Conservation (phyloP, 2,329 filamentous ascomycete species). For the Hypoxylon sp. region DNA sequence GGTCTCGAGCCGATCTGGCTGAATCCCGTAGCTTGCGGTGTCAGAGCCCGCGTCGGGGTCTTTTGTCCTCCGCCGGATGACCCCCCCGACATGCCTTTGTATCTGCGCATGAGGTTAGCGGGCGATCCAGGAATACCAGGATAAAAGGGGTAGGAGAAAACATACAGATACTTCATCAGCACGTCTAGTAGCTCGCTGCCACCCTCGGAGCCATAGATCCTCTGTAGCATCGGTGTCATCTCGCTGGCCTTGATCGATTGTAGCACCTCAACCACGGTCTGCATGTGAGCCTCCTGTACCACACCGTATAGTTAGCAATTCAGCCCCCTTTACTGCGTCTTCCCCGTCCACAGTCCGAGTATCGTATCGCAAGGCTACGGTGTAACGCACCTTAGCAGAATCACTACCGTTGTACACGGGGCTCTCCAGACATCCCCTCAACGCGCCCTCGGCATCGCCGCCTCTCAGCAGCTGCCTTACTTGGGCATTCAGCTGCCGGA, state of each 20-base stretch:
- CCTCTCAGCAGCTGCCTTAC: constrained; percentile 88
- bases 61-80: constrained; percentile 54
- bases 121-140: constrained; percentile 12
- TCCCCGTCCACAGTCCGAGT: constrained; percentile 21
- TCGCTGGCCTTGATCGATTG: constrained; percentile 97
- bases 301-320: constrained; percentile 35
- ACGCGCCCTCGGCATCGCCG: constrained; percentile 87
- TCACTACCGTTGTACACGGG: constrained; percentile 78
- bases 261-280: constrained; percentile 90
- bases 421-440: constrained; percentile 85
- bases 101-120: constrained; percentile 62
- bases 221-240: constrained; percentile 88
- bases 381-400: constrained; percentile 65
- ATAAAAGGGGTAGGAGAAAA: constrained; percentile 38
- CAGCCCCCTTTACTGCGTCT: constrained; percentile 29
- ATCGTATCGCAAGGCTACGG: constrained; percentile 20
- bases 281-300: constrained; percentile 82
- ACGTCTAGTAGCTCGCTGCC: constrained; percentile 90
- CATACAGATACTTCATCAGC: constrained; percentile 97
- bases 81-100: constrained; percentile 84
- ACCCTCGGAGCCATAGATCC: constrained; percentile 81
- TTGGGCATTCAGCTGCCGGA: constrained; percentile 81
- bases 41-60: constrained; percentile 64
- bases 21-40: constrained; percentile 88
- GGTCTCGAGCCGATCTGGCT: constrained; percentile 77